These are phyloP conservation scores for Talaromyces pinophilus DNA, from an alignment of 2,329 filamentous ascomycete genomes.

Conservation along the genomic window DNA sequence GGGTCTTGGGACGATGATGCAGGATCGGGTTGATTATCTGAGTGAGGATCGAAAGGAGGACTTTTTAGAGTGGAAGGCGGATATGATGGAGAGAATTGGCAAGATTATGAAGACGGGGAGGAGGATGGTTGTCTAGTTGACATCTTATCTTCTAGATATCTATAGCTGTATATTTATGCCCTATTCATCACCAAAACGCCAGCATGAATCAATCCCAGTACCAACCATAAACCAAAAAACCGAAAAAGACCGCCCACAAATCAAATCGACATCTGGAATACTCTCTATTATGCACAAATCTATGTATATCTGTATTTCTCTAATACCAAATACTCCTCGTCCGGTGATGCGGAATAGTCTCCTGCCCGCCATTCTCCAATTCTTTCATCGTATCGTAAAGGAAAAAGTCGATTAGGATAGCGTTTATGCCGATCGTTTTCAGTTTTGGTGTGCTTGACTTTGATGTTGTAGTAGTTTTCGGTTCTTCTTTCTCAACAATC, in stretches of 20 bases:
- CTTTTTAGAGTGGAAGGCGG: conserved; percentile 48
- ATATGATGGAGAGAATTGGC: conserved; percentile 43
- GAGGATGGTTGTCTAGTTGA: not conserved
- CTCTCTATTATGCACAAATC: conserved; percentile 1
- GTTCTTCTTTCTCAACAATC: not conserved
- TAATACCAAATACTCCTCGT: conserved; percentile 95
- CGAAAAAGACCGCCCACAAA: not conserved
- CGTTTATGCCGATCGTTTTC: conserved; percentile 63
- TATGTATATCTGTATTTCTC: not conserved
- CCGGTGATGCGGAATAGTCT: conserved; percentile 74
- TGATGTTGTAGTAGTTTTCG: not conserved
- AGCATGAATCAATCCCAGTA: too few species aligned
- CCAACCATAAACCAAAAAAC: not conserved
- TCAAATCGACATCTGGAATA: not conserved
- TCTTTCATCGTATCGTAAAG: conserved; percentile 94
- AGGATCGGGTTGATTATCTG: conserved; percentile 50
- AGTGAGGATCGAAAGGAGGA: conserved; percentile 47
- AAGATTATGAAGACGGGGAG: conserved; percentile 30
- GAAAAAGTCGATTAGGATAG: conserved; percentile 95
- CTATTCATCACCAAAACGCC: not conserved
- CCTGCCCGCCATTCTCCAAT: conserved; percentile 62
- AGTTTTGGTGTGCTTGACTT: not conserved
- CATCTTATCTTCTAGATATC: not conserved
- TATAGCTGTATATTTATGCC: not conserved
- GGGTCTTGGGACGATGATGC: conserved; percentile 55